These are phyloP conservation scores for Pichia sp. DNA, from an alignment of 1,139 yeast genomes.

Conservation along the genomic window DNA sequence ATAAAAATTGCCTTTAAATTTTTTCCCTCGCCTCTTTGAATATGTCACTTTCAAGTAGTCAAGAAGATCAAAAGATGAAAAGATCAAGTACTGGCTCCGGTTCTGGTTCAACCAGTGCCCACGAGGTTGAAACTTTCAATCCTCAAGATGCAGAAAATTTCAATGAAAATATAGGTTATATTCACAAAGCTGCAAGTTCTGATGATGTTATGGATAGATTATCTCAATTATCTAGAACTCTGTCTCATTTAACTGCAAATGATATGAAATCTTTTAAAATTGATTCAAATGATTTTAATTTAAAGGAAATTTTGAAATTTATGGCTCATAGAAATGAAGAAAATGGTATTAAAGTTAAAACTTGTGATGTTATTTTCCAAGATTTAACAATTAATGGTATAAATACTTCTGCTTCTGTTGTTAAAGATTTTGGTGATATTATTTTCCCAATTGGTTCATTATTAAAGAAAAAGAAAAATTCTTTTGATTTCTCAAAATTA, in stretches of 20 bases:
- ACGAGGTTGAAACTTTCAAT: constrained; percentile 2
- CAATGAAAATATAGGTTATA: constrained; percentile 1
- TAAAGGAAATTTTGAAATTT: constrained; percentile 27
- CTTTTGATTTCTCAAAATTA: constrained; percentile 17
- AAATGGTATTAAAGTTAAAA: constrained; percentile 40
- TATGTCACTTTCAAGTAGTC: background rate
- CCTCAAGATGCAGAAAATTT: constrained; percentile 1
- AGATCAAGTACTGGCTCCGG: background rate
- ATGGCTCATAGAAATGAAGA: constrained; percentile 29
- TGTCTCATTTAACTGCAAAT: constrained; percentile 22
- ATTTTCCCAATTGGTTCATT: constrained; percentile 32
- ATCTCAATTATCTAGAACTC: constrained; percentile 20
- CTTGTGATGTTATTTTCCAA: constrained; percentile 41
- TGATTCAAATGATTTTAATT: constrained; percentile 28
- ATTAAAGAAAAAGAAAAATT: constrained; percentile 15
- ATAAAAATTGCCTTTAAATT: no score
- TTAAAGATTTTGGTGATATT: constrained; percentile 42
- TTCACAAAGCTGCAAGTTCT: constrained; percentile 5
- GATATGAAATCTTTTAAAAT: constrained; percentile 23
- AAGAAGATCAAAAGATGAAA: background rate
- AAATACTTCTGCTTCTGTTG: constrained; percentile 41
- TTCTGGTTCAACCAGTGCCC: background rate
- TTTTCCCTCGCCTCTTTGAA: background rate
- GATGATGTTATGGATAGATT: constrained; percentile 21
- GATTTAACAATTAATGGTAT: constrained; percentile 41